Conservation (phyloP, 306 rosid genomes). For the Vicia villosa region DNA sequence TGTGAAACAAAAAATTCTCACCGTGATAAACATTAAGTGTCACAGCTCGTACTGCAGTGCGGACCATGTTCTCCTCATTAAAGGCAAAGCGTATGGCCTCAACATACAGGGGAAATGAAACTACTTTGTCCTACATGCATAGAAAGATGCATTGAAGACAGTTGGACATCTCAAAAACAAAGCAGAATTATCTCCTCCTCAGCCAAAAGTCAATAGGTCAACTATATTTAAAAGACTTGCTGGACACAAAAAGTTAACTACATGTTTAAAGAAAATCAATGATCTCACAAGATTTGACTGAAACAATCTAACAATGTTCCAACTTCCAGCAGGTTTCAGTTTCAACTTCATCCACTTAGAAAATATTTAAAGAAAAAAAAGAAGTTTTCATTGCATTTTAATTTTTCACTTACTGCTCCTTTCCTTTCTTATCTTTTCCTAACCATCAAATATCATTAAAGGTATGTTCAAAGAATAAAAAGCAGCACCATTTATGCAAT, state of each 20-base stretch:
- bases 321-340: constrained; percentile 19
- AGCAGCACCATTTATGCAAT: constrained; percentile 26
- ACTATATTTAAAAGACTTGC: constrained; percentile 1
- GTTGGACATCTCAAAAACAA: constrained; percentile 33
- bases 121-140: constrained; percentile 78
- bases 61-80: constrained; percentile 89
- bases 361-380: constrained; percentile 6
- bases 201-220: constrained; percentile 18
- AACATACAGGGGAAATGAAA: constrained; percentile 93
- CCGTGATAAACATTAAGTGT: constrained; percentile 95
- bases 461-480: constrained; percentile 12
- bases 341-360: constrained; percentile 29
- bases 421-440: not conserved
- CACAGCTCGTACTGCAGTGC: constrained; percentile 87
- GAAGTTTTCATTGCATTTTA: not conserved
- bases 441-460: constrained; percentile 16
- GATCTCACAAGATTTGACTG: constrained; percentile 23
- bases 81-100: constrained; percentile 92
- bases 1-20: constrained; percentile 51
- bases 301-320: not conserved
- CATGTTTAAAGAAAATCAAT: not conserved
- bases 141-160: constrained; percentile 31
- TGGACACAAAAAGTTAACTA: not conserved
- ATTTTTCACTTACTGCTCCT: not conserved
- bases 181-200: constrained; percentile 25